Percentiles rank a stretch among this genome's conserved stretches.
Conservation (phyloP, 164 flowering plant genomes). For the Aristolochia contorta region DNA sequence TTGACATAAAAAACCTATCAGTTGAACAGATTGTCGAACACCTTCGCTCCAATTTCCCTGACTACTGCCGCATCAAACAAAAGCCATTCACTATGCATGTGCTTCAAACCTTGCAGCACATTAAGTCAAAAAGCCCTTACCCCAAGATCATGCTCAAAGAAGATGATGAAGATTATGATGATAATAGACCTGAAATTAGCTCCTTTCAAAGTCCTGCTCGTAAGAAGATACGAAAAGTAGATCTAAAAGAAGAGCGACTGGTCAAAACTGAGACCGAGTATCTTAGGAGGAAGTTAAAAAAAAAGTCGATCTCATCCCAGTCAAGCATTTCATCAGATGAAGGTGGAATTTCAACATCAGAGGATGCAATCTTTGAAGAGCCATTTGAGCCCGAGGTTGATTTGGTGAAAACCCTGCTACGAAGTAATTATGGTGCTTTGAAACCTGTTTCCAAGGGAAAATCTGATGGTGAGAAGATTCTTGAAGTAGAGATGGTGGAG, state of each 20-base stretch:
- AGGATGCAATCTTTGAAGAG: constrained; percentile 50
- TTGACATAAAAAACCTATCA: constrained; percentile 3
- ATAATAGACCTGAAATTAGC: neutral
- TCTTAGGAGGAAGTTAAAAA: constrained; percentile 10
- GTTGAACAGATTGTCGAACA: constrained; percentile 37
- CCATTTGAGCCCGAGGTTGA: constrained; percentile 52
- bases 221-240: constrained; percentile 28
- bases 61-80: constrained; percentile 31
- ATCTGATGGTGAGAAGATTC: constrained; percentile 23
- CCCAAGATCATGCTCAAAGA: neutral
- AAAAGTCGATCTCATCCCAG: constrained; percentile 4
- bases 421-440: constrained; percentile 25
- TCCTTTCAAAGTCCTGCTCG: constrained; percentile 5
- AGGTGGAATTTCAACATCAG: constrained; percentile 50
- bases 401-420: constrained; percentile 48
- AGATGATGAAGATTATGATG: constrained; percentile 13
- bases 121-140: constrained; percentile 3
- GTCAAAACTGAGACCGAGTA: constrained; percentile 22
- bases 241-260: constrained; percentile 30
- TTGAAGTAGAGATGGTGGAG: constrained; percentile 47
- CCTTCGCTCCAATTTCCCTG: constrained; percentile 38
- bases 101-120: constrained; percentile 14
- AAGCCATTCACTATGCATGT: constrained; percentile 27
- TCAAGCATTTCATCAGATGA: constrained; percentile 13
- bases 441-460: constrained; percentile 2